phyloP scores from a whole-genome alignment of 805 yeast genomes.

The Teunomyces gatunensis region DNA sequence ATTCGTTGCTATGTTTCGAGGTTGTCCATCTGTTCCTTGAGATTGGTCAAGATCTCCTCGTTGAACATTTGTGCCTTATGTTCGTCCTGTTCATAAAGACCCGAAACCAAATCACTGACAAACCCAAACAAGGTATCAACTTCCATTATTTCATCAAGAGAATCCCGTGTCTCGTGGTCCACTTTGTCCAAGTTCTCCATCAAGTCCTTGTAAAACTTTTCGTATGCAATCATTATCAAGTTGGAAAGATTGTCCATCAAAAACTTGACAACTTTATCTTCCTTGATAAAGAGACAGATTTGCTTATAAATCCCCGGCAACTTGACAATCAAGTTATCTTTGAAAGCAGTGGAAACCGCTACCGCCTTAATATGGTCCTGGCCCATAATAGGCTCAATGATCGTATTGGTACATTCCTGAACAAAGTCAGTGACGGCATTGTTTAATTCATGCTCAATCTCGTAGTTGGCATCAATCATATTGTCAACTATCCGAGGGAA shows the following conservation, averaged over 20 bases:
- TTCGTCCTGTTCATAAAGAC: constrained; percentile 21
- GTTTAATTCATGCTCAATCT: constrained; percentile 70
- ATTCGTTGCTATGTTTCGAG: not conserved
- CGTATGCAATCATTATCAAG: constrained; percentile 56
- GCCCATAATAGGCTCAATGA: constrained; percentile 43
- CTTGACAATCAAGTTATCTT: constrained; percentile 48
- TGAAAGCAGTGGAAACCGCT: constrained; percentile 40
- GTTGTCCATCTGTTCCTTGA: constrained; percentile 7
- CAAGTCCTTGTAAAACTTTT: constrained; percentile 43
- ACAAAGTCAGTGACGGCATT: constrained; percentile 69
- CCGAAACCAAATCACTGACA: constrained; percentile 38
- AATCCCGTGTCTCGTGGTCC: constrained; percentile 18
- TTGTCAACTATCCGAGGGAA: constrained; percentile 79
- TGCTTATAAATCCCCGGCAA: constrained; percentile 56
- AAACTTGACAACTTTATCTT: constrained; percentile 40
- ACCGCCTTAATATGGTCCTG: constrained; percentile 19
- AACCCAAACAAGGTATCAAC: constrained; percentile 56
- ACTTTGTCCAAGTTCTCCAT: constrained; percentile 20
- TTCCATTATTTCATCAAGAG: constrained; percentile 55
- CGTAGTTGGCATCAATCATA: constrained; percentile 73
- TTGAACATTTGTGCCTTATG: constrained; percentile 14
- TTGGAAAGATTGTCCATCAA: constrained; percentile 40
- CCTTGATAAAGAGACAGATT: constrained; percentile 54
- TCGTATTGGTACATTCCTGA: constrained; percentile 41
- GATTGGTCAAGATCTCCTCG: constrained; percentile 24